Evolutionary conservation across 441 rosid genomes (phyloP).

Genomic region (Brassica hybrid): DNA sequence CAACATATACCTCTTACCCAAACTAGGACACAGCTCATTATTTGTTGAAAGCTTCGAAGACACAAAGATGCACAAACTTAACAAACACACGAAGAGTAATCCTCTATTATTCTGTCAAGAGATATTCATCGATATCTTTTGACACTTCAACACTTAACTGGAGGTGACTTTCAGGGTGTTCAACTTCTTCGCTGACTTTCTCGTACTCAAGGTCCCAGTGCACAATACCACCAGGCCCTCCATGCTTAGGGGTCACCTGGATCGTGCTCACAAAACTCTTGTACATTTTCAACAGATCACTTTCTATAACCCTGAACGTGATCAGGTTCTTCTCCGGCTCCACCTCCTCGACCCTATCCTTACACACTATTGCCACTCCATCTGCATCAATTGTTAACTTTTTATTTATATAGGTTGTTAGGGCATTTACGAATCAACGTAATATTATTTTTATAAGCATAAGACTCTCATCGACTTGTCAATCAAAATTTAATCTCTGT

Average conservation of each 20-base stretch:
- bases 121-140: slow-evolving; percentile 27
- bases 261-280: slow-evolving; percentile 30
- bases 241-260: slow-evolving; percentile 36
- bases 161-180: slow-evolving; percentile 36
- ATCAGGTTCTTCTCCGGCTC: slow-evolving; percentile 33
- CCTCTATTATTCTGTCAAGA: slow-evolving; percentile 19
- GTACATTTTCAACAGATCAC: slow-evolving; percentile 37
- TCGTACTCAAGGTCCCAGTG: slow-evolving; percentile 36
- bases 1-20: slow-evolving; percentile 18
- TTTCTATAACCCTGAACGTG: slow-evolving; percentile 34
- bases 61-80: too few species aligned
- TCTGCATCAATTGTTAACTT: too few species aligned
- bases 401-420: too few species aligned
- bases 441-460: too few species aligned
- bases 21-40: background rate
- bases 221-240: slow-evolving; percentile 20
- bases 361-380: background rate
- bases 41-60: background rate
- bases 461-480: background rate
- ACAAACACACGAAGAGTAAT: background rate
- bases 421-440: too few species aligned
- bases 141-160: slow-evolving; percentile 25
- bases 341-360: slow-evolving; percentile 26
- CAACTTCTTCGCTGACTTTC: slow-evolving; percentile 22
- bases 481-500: background rate